Conservation (phyloP, 768 basidiomycete species). For the Polyporus arcularius region DNA sequence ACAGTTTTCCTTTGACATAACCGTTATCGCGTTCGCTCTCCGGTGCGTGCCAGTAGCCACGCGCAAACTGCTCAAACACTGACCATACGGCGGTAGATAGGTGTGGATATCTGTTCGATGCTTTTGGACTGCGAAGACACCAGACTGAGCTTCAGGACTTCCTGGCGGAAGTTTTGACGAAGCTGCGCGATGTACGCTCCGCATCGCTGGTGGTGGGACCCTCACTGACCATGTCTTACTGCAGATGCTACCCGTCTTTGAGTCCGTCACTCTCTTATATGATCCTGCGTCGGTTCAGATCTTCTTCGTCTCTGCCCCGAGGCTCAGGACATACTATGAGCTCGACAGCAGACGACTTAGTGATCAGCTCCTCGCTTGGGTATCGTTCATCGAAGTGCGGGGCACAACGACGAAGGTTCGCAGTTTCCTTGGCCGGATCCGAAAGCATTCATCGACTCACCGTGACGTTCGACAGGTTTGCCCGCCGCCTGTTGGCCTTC, state of each 20-base stretch:
- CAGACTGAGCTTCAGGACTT: conserved; percentile 31
- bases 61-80: not conserved
- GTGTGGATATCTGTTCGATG: conserved; percentile 54
- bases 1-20: not conserved
- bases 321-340: not conserved
- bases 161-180: conserved; percentile 38
- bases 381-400: not conserved
- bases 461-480: not conserved
- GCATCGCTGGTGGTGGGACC: not conserved
- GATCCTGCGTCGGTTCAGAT: conserved; percentile 51
- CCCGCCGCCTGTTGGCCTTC: not conserved
- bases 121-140: conserved; percentile 33
- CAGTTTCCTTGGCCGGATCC: not conserved
- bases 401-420: conserved; percentile 1
- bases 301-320: conserved; percentile 45
- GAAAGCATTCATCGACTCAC: not conserved
- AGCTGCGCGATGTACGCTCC: conserved; percentile 40
- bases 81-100: conserved; percentile 27
- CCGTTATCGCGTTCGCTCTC: conserved; percentile 3
- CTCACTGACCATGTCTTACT: conserved; percentile 1
- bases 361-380: not conserved
- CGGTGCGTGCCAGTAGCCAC: not conserved
- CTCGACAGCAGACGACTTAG: not conserved
- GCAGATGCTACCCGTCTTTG: conserved; percentile 35
- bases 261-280: conserved; percentile 44